Evolutionary conservation across 1,139 yeast species (phyloP).

Genomic region (Saccharomyces uvarum): DNA sequence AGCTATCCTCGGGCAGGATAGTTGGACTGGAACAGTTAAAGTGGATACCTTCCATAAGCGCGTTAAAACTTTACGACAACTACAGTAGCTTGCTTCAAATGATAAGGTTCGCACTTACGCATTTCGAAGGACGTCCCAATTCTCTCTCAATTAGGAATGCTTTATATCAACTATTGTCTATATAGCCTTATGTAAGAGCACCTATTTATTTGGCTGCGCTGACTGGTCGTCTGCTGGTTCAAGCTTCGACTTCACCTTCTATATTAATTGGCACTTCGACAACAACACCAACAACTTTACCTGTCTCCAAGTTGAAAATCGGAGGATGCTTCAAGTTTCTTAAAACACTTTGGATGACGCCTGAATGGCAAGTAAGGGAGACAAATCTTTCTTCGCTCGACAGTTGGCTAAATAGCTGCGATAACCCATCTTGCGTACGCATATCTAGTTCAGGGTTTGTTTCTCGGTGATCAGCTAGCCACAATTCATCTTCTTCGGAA

Average conservation of each 20-base stretch:
- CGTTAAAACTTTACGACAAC: too few species aligned
- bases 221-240: not conserved
- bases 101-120: not conserved
- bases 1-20: too few species aligned
- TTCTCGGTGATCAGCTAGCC: slow-evolving; percentile 40
- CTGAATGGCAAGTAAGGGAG: slow-evolving; percentile 55
- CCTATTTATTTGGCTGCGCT: not conserved
- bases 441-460: slow-evolving; percentile 42
- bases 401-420: slow-evolving; percentile 32
- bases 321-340: slow-evolving; percentile 47
- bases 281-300: slow-evolving; percentile 54
- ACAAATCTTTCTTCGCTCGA: slow-evolving; percentile 34
- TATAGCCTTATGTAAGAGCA: not conserved
- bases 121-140: not conserved
- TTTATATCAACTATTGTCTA: not conserved
- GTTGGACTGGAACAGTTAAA: too few species aligned
- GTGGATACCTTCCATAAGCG: too few species aligned
- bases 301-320: slow-evolving; percentile 47
- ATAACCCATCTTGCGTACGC: slow-evolving; percentile 38
- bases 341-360: slow-evolving; percentile 47
- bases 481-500: slow-evolving; percentile 42
- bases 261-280: slow-evolving; percentile 33
- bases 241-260: not conserved
- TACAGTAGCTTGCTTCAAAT: too few species aligned
- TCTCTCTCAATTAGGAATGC: not conserved